phyloP scores from a whole-genome alignment of 805 yeast genomes.

The Cyberlindnera bimundalis region DNA sequence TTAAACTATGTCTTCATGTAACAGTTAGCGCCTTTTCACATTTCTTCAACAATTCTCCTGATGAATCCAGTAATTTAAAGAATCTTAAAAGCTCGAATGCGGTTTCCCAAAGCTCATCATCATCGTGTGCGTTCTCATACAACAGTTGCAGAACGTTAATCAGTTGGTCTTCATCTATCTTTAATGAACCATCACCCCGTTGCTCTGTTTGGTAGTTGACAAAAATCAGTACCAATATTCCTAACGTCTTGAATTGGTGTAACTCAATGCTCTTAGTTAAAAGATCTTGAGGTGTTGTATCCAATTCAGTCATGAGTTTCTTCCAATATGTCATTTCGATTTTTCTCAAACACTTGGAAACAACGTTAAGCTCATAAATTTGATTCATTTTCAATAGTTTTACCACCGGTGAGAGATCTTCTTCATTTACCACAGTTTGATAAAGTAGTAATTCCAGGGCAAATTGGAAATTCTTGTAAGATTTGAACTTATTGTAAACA shows the following conservation, averaged over 20 bases:
- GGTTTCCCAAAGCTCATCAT: constrained; percentile 31
- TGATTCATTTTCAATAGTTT: constrained; percentile 24
- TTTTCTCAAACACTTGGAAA: constrained; percentile 48
- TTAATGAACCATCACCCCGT: constrained; percentile 8
- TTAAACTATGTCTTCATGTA: too few species aligned
- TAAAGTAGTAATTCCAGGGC: constrained; percentile 45
- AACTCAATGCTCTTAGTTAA: constrained; percentile 39
- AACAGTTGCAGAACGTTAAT: constrained; percentile 25
- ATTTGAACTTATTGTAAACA: constrained; percentile 26
- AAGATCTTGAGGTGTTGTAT: constrained; percentile 40
- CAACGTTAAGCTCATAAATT: constrained; percentile 29
- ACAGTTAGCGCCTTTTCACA: constrained; percentile 9
- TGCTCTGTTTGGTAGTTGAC: constrained; percentile 32
- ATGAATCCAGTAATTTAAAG: constrained; percentile 28
- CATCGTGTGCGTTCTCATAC: constrained; percentile 26
- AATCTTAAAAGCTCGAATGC: constrained; percentile 30
- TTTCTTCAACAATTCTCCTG: constrained; percentile 21
- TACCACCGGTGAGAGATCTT: constrained; percentile 19
- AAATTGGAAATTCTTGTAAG: constrained; percentile 38
- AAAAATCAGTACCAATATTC: constrained; percentile 44
- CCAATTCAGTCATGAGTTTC: constrained; percentile 36
- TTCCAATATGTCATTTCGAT: constrained; percentile 49
- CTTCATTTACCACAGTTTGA: constrained; percentile 27
- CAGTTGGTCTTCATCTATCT: constrained; percentile 21
- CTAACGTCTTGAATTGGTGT: constrained; percentile 43